A percentile compares a stretch with the other conserved stretches of the same genome.
These are phyloP conservation scores for Cucumis cinereus DNA, from an alignment of 306 rosid species.

Conservation along the genomic window DNA sequence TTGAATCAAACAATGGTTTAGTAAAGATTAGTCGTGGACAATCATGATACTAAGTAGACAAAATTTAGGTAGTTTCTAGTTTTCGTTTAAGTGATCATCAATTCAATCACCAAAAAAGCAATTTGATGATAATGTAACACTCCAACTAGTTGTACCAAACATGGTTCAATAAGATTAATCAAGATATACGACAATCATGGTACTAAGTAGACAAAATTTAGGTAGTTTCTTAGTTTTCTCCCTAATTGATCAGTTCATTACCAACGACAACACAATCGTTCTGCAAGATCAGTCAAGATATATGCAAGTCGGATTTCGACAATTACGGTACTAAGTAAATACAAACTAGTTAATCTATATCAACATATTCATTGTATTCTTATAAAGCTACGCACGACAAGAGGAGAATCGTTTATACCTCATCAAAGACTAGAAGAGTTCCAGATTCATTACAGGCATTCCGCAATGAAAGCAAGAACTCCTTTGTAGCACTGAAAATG, in stretches of 20 bases:
- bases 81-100: background rate
- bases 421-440: conserved; percentile 73
- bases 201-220: no score
- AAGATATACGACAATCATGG: background rate
- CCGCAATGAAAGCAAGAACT: conserved; percentile 58
- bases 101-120: background rate
- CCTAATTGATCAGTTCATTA: background rate
- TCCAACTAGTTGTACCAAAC: background rate
- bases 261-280: background rate
- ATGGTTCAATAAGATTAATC: background rate
- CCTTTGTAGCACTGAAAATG: conserved; percentile 70
- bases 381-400: background rate
- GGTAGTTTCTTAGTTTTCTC: background rate
- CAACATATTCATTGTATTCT: background rate
- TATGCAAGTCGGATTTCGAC: background rate
- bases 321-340: background rate
- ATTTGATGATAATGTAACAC: background rate
- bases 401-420: conserved; percentile 30
- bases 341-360: background rate
- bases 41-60: no score
- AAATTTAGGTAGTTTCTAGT: background rate
- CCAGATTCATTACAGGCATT: conserved; percentile 75
- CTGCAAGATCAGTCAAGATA: background rate
- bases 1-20: background rate
- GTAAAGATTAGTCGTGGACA: background rate